These are phyloP conservation scores for Spatholobus suberectus DNA, from an alignment of 306 rosid species.

Conservation along the genomic window DNA sequence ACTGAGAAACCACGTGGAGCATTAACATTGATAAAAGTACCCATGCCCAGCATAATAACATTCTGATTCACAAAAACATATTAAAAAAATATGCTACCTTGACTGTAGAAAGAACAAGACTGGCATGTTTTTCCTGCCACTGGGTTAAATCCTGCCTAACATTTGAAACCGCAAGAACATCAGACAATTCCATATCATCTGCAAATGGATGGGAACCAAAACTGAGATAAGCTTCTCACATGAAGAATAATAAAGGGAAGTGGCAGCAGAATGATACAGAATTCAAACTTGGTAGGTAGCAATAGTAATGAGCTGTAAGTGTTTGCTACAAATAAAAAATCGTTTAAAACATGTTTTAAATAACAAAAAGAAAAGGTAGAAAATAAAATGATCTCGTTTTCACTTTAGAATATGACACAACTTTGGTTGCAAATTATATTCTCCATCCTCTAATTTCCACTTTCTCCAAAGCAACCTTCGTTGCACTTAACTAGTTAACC, in stretches of 20 bases:
- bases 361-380: background rate
- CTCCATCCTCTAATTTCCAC: no score
- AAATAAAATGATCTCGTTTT: background rate
- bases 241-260: constrained; percentile 10
- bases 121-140: constrained; percentile 83
- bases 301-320: background rate
- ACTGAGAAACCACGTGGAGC: background rate
- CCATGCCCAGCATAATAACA: constrained; percentile 5
- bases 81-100: constrained; percentile 51
- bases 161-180: constrained; percentile 63
- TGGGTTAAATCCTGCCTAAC: constrained; percentile 71
- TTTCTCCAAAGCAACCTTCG: background rate
- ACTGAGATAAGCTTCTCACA: constrained; percentile 14
- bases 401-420: no score
- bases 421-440: no score
- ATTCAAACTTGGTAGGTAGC: background rate
- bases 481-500: background rate
- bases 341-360: background rate
- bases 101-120: constrained; percentile 66
- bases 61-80: constrained; percentile 1
- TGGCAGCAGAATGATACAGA: background rate
- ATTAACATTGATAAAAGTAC: background rate
- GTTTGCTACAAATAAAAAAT: background rate
- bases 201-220: constrained; percentile 38
- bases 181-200: constrained; percentile 65